A percentile compares a stretch with the other conserved stretches of the same genome.
phyloP scores from a whole-genome alignment of 1,139 yeast species.

The Kurtzmaniella quercitrusa region DNA sequence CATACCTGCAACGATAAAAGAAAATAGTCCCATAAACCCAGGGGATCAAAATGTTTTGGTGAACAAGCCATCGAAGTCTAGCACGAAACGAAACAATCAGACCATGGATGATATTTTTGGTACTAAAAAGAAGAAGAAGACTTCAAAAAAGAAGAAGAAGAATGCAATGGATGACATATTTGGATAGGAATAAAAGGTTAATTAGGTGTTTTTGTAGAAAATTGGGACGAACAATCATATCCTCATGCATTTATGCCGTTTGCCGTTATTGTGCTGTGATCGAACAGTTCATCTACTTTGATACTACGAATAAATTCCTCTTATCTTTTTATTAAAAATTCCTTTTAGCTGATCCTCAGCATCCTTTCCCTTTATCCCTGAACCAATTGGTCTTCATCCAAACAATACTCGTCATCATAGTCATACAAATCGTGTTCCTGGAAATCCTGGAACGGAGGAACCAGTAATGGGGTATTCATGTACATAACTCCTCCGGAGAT shows the following conservation, averaged over 20 bases:
- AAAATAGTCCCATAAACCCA: too few relatives aligned
- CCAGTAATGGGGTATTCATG: conserved; percentile 6
- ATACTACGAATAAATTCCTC: too few relatives aligned
- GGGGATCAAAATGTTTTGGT: too few relatives aligned
- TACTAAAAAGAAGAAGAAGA: conserved; percentile 7
- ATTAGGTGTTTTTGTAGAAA: too few relatives aligned
- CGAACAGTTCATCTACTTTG: too few relatives aligned
- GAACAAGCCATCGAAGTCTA: neutral
- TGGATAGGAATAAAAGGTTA: conserved; percentile 7
- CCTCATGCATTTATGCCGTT: too few relatives aligned
- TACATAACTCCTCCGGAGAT: conserved; percentile 1
- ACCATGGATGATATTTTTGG: conserved; percentile 5
- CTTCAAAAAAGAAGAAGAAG: conserved; percentile 9
- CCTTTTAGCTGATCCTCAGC: neutral
- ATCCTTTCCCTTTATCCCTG: neutral
- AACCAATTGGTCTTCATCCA: conserved; percentile 43
- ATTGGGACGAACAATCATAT: too few relatives aligned
- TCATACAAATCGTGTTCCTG: conserved; percentile 18
- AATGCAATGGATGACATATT: conserved; percentile 17
- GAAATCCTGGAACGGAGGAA: conserved; percentile 4
- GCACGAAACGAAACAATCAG: neutral
- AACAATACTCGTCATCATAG: conserved; percentile 45
- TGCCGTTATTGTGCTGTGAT: too few relatives aligned
- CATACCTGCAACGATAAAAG: too few relatives aligned
- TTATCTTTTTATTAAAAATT: neutral